Conservation (phyloP, 2,329 filamentous ascomycete species). For the Nemania sp. region DNA sequence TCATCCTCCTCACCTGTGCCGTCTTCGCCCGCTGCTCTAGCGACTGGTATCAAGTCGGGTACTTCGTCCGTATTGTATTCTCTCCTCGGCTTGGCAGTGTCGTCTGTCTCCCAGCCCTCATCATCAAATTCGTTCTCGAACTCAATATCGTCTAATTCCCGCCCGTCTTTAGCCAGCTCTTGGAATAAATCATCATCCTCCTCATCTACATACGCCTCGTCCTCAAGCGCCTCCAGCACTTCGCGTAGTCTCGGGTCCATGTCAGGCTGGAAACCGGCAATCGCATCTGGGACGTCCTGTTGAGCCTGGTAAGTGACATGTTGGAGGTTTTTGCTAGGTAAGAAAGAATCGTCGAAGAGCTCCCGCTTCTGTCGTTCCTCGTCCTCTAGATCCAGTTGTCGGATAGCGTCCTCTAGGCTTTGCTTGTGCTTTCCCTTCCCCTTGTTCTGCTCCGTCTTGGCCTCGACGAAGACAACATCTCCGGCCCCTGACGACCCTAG, state of each 20-base stretch:
- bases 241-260: constrained; percentile 96
- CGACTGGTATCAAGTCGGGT: constrained; percentile 60
- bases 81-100: constrained; percentile 81
- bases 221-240: constrained; percentile 91
- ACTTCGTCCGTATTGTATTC: constrained; percentile 63
- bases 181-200: constrained; percentile 88
- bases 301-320: constrained; percentile 89
- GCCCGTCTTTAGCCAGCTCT: constrained; percentile 74
- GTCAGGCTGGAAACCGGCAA: constrained; percentile 94
- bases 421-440: constrained; percentile 80
- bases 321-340: constrained; percentile 83
- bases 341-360: constrained; percentile 77
- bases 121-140: constrained; percentile 79
- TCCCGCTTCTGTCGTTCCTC: constrained; percentile 59
- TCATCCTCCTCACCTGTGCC: constrained; percentile 55
- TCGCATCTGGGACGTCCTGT: constrained; percentile 90
- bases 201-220: constrained; percentile 88
- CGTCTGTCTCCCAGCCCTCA: constrained; percentile 94
- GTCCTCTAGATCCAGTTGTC: constrained; percentile 68
- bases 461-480: constrained; percentile 85
- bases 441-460: constrained; percentile 66
- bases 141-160: constrained; percentile 81
- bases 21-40: constrained; percentile 25
- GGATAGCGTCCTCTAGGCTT: constrained; percentile 84
- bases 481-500: constrained; percentile 75